Base-by-base conservation (phyloP, 202 grass and related monocot genomes). In the Cymbopogon flexuosus region DNA sequence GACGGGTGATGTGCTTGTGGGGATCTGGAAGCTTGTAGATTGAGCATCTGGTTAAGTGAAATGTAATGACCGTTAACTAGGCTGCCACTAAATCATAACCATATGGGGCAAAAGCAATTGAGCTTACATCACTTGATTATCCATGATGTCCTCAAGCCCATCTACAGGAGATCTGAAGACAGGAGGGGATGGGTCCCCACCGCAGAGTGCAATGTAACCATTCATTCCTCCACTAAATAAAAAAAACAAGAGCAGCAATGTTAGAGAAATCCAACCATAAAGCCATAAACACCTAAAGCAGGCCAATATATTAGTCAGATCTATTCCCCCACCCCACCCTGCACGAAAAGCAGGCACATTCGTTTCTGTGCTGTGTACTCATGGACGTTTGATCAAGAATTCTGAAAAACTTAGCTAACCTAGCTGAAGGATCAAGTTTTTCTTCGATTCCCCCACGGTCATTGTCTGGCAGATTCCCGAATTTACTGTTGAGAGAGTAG, bases 51-150 rank as follows among this genome's bases (percentile, higher is more conserved):
- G 36, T 62, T 54, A 87, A 80, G 39, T 31, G 12, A 86, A 62
- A 77, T 84, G 41, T 23, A 75, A 69, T 86, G 43, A 59, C 78
- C 12, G 76, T 75, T 81, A 77, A 59, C 64, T 66, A 62, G 73
- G 75, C 11, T n/a, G 24, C 3, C 9, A 82, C 3, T 68, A 78
- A 22, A 80, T 29, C 4, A 49, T 10, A 79, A 59, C 56, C 10
- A 78, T 87, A 40, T 34, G 64, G 70, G 42, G 14, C 37, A 71
- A 51, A 24, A 77, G 43, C 2, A 30, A 54, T 70, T 22, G 62
- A 87, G 75, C 88, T 87, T 96, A 99, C 96, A 99, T 93, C 88
- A 99, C 96, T 99, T 91, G 96, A 88, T 99, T 99, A 72, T 99
- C 92, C 87, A 89, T 95, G 61, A 99, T 93, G 82, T 91, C 90